Percentiles rank a stretch among this genome's conserved stretches.
Evolutionary conservation across 768 basidiomycete genomes (phyloP).

Genomic region (Rhizopogon vinicolor): DNA sequence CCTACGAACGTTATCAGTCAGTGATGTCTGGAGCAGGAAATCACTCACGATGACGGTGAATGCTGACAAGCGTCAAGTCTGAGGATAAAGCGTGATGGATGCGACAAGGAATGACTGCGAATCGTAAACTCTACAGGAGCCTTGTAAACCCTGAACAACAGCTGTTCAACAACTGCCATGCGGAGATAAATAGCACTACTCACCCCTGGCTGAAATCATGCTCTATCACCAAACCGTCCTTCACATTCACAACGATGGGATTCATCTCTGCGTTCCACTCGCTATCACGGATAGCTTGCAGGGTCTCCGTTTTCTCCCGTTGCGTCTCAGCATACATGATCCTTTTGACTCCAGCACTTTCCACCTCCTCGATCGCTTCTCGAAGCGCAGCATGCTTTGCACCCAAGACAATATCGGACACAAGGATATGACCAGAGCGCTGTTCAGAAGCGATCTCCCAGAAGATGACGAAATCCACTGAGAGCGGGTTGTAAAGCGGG

Average conservation of each 20-base stretch:
- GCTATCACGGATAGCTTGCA: slow-evolving; percentile 61
- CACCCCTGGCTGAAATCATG: slow-evolving; percentile 76
- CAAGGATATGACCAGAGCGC: slow-evolving; percentile 56
- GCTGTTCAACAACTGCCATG: slow-evolving; percentile 2
- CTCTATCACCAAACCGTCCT: slow-evolving; percentile 34
- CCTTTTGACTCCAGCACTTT: slow-evolving; percentile 62
- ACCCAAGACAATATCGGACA: slow-evolving; percentile 60
- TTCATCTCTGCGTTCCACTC: slow-evolving; percentile 82
- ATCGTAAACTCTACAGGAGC: slow-evolving; percentile 52
- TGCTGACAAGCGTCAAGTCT: slow-evolving; percentile 32
- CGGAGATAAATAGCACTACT: slow-evolving; percentile 21
- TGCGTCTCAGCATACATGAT: slow-evolving; percentile 92
- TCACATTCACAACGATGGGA: slow-evolving; percentile 54
- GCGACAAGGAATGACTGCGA: slow-evolving; percentile 68
- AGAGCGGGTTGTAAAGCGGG: slow-evolving; percentile 71
- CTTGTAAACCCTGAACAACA: slow-evolving; percentile 45
- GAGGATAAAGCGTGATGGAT: slow-evolving; percentile 54
- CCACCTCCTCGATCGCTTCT: slow-evolving; percentile 54
- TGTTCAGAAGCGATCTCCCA: slow-evolving; percentile 66
- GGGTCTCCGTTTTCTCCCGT: slow-evolving; percentile 60
- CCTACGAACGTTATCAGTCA: slow-evolving; percentile 23
- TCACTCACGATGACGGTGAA: slow-evolving; percentile 13
- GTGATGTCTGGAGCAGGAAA: background rate
- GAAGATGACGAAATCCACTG: slow-evolving; percentile 69
- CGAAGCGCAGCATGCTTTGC: slow-evolving; percentile 65